These are phyloP conservation scores for Chaetomium olivaceum DNA, from an alignment of 2,329 filamentous ascomycete genomes.

Conservation along the genomic window DNA sequence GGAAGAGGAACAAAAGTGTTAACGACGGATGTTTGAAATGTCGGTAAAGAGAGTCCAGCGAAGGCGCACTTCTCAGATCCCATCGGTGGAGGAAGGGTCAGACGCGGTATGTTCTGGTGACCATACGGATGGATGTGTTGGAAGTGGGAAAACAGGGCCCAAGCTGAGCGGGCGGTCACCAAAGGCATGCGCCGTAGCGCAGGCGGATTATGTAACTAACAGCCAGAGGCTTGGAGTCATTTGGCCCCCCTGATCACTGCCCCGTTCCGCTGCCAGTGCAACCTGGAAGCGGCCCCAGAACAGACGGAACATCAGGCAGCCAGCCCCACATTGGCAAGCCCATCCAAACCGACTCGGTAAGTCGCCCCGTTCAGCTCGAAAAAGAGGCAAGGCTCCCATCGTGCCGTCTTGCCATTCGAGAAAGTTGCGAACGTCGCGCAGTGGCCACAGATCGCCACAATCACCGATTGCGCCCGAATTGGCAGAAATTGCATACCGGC, in stretches of 20 bases:
- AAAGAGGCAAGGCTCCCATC: neutral
- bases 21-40: neutral
- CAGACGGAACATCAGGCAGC: slow-evolving; percentile 1
- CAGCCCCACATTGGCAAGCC: slow-evolving; percentile 2
- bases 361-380: neutral
- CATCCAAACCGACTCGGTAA: neutral
- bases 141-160: slow-evolving; percentile 12
- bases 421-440: neutral
- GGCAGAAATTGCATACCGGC: neutral
- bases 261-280: neutral
- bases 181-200: slow-evolving; percentile 6
- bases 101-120: neutral
- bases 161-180: slow-evolving; percentile 12
- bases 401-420: neutral
- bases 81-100: neutral
- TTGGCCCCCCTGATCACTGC: slow-evolving; percentile 1
- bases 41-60: neutral
- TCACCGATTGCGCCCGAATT: neutral
- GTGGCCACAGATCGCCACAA: neutral
- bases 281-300: neutral
- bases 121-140: slow-evolving; percentile 2
- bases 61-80: neutral
- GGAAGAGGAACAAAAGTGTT: neutral
- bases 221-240: slow-evolving; percentile 2
- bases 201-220: slow-evolving; percentile 18